These are phyloP conservation scores for Boletus coccyginus DNA, from an alignment of 768 basidiomycete species.

Conservation along the genomic window DNA sequence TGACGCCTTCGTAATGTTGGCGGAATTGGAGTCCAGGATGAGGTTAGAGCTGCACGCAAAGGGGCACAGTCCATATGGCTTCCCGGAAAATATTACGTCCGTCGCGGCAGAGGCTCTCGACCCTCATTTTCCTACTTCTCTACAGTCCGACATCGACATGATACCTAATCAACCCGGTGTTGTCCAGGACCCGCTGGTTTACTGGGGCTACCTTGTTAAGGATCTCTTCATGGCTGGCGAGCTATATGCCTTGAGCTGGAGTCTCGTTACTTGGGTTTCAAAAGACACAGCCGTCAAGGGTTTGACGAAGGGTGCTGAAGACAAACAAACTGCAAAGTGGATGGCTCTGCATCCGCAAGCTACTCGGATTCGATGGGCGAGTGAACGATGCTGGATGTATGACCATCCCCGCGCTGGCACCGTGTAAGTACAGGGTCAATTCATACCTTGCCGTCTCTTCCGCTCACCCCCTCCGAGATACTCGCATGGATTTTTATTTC, in stretches of 20 bases:
- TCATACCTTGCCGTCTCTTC: not conserved
- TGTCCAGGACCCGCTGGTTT: constrained; percentile 65
- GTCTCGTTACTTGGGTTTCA: constrained; percentile 85
- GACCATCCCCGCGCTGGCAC: constrained; percentile 95
- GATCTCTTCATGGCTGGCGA: constrained; percentile 96
- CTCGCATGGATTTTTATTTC: constrained; percentile 93
- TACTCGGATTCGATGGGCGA: constrained; percentile 79
- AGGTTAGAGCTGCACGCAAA: constrained; percentile 66
- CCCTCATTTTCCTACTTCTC: not conserved
- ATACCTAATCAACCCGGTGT: constrained; percentile 8
- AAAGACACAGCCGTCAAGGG: constrained; percentile 65
- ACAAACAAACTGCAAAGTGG: constrained; percentile 93
- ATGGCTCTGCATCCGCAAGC: constrained; percentile 82
- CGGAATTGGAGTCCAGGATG: constrained; percentile 88
- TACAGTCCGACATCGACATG: not conserved
- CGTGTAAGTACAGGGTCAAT: constrained; percentile 55
- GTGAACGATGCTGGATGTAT: constrained; percentile 96
- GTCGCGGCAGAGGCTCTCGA: not conserved
- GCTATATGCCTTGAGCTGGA: constrained; percentile 86
- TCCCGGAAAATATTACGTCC: constrained; percentile 8
- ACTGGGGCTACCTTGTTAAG: constrained; percentile 90
- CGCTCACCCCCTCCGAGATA: constrained; percentile 52
- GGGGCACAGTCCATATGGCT: constrained; percentile 27
- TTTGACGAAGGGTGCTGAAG: constrained; percentile 79
- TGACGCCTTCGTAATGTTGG: constrained; percentile 92